Base-by-base conservation (phyloP, 345 rosid genomes). In the Melaleuca alternifolia region DNA sequence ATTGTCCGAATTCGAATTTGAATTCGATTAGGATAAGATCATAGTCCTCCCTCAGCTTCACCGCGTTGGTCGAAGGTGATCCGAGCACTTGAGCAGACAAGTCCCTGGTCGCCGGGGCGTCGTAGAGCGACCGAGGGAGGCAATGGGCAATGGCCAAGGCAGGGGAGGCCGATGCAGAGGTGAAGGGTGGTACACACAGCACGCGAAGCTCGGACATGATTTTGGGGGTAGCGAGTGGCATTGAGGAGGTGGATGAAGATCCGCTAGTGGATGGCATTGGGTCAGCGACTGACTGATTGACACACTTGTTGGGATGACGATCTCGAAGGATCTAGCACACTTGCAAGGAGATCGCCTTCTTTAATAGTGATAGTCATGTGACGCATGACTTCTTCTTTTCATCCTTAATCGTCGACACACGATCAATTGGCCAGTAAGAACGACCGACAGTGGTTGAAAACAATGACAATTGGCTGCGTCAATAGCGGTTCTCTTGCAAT, bases 181-280 rank as follows among this genome's bases (percentile, higher is more conserved):
- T 57, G 30, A 57, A 57, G 33, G 13, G 7, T 26, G 65, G 30
- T 26, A 26, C 13, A 57, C 65, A 11, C 12, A 7, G 33, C 3
- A 6, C 14, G 16, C 16, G 2, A n/a, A 12, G 33, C 18, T 1
- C 12, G 0, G 33, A n/a, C 2, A n/a, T n/a, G 9, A 59, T 0
- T 6, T 59, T 59, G 12, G 37, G 28, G 71, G 2, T 2, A 30
- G 18, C 5, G 24, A 26, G 28, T 6, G 62, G 14, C 28, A 6
- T 13, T 10, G 33, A 59, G 71, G 4, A 6, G 71, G 33, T 59
- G 71, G 18, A 59, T 3, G 4, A 3, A 59, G 8, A 59, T 59
- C 1, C 0, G 0, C 2, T 13, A 13, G 71, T 2, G 71, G 37
- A 59, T 6, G 37, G 13, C 15, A 9, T 7, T 59, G 15, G 71